Conservation (phyloP, 23 red algal species). For the Gracilaria gracilis region DNA sequence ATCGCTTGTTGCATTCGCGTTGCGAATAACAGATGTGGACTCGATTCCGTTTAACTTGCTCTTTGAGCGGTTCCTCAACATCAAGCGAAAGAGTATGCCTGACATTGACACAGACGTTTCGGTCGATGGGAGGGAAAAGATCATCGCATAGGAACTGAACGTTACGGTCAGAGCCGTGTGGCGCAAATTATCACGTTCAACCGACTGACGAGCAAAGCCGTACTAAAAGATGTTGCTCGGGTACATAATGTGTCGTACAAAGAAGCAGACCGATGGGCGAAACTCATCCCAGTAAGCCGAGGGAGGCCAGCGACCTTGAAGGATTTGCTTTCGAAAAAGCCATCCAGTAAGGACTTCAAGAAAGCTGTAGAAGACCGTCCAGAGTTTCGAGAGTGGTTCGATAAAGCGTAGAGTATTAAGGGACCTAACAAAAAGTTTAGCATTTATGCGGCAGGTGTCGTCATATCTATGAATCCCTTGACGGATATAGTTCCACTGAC, state of each 20-base stretch:
- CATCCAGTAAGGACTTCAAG: no score
- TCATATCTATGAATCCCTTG: constrained; percentile 90
- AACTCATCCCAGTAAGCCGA: constrained; percentile 85
- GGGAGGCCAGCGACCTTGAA: constrained; percentile 85
- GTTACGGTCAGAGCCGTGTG: constrained; percentile 90
- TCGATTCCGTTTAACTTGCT: no score
- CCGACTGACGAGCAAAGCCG: no score
- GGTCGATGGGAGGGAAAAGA: constrained; percentile 82
- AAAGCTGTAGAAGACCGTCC: constrained; percentile 31
- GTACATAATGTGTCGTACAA: constrained; percentile 78
- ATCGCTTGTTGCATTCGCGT: no score
- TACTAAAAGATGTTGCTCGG: no score
- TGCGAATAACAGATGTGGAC: no score
- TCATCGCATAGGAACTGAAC: constrained; percentile 82
- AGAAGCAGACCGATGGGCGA: constrained; percentile 84
- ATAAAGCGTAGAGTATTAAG: constrained; percentile 84
- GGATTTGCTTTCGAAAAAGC: constrained; percentile 65
- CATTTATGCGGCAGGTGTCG: constrained; percentile 96
- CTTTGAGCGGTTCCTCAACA: constrained; percentile 97
- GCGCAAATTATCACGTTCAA: no score
- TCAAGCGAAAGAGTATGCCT: constrained; percentile 89
- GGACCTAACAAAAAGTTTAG: constrained; percentile 92
- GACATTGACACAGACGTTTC: constrained; percentile 98
- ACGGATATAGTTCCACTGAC: constrained; percentile 83
- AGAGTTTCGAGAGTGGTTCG: constrained; percentile 62